Evolutionary conservation across 2,329 filamentous ascomycete genomes (phyloP).

Genomic region (Fusarium poae): DNA sequence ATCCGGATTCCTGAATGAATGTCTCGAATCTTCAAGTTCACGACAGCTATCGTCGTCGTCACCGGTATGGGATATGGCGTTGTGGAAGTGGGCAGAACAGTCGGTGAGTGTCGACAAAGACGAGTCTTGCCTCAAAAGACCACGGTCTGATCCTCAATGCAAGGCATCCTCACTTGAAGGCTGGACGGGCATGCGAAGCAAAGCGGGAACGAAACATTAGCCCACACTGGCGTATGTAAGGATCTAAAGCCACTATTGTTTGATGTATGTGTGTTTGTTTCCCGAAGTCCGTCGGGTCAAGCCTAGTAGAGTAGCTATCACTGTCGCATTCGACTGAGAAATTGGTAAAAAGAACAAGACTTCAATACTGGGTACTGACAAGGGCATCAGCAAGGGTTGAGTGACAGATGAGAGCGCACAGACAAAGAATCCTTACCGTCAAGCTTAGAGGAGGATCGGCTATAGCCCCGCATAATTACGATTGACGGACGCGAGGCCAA

Average conservation of each 20-base stretch:
- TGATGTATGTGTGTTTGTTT: slow-evolving; percentile 38
- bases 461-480: slow-evolving; percentile 47
- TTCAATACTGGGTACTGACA: slow-evolving; percentile 22
- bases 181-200: slow-evolving; percentile 45
- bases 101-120: slow-evolving; percentile 46
- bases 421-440: slow-evolving; percentile 24
- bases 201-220: slow-evolving; percentile 49
- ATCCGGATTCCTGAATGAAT: slow-evolving; percentile 8
- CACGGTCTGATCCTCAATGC: slow-evolving; percentile 43
- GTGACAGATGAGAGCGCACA: slow-evolving; percentile 19
- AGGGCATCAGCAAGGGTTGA: slow-evolving; percentile 21
- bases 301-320: slow-evolving; percentile 25
- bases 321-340: slow-evolving; percentile 17
- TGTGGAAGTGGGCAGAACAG: slow-evolving; percentile 39
- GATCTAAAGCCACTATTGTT: slow-evolving; percentile 32
- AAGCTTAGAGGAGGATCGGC: slow-evolving; percentile 34
- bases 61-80: slow-evolving; percentile 31
- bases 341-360: slow-evolving; percentile 19
- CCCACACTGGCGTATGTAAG: slow-evolving; percentile 38
- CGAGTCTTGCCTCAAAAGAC: slow-evolving; percentile 24
- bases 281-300: slow-evolving; percentile 27
- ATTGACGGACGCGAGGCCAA: slow-evolving; percentile 51
- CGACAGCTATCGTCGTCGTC: slow-evolving; percentile 27
- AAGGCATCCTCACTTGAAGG: slow-evolving; percentile 41
- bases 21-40: slow-evolving; percentile 31